phyloP scores from a whole-genome alignment of 1,284 basidiomycete genomes.

The Malassezia caprae region DNA sequence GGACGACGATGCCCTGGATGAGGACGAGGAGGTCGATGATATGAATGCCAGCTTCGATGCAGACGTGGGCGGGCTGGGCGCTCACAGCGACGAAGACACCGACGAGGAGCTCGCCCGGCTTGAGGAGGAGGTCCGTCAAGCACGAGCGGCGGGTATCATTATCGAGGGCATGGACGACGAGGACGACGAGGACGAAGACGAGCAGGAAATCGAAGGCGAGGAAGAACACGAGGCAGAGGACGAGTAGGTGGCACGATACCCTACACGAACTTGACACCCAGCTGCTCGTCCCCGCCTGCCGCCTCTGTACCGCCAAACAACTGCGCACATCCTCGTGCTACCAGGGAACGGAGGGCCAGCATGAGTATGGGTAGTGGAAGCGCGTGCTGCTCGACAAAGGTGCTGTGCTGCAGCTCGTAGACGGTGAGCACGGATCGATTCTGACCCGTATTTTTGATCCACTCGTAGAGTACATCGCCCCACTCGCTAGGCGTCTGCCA shows the following conservation, averaged over 20 bases:
- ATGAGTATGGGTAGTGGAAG: constrained; percentile 10
- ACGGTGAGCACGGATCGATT: constrained; percentile 54
- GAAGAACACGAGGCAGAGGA: constrained; percentile 10
- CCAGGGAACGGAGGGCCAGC: constrained; percentile 4
- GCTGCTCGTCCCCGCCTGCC: not conserved
- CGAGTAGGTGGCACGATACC: constrained; percentile 15
- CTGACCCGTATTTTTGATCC: constrained; percentile 53
- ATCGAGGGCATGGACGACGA: constrained; percentile 20
- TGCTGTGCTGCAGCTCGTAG: constrained; percentile 54
- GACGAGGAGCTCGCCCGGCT: constrained; percentile 19
- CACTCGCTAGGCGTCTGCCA: constrained; percentile 55
- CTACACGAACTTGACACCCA: constrained; percentile 19
- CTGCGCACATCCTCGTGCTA: constrained; percentile 11
- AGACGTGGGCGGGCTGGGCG: constrained; percentile 17
- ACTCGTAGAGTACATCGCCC: constrained; percentile 52
- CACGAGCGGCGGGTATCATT: constrained; percentile 12
- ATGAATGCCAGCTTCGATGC: constrained; percentile 17
- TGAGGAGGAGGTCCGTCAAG: constrained; percentile 17
- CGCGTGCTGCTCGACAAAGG: constrained; percentile 49
- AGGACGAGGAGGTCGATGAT: constrained; percentile 13
- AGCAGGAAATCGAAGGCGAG: constrained; percentile 12
- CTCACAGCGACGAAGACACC: constrained; percentile 8
- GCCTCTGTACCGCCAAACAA: constrained; percentile 8
- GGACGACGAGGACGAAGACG: constrained; percentile 17
- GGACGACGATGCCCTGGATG: constrained; percentile 2